phyloP scores from a whole-genome alignment of 176 grass and related monocot species.

The Miscanthus lutarioriparius region DNA sequence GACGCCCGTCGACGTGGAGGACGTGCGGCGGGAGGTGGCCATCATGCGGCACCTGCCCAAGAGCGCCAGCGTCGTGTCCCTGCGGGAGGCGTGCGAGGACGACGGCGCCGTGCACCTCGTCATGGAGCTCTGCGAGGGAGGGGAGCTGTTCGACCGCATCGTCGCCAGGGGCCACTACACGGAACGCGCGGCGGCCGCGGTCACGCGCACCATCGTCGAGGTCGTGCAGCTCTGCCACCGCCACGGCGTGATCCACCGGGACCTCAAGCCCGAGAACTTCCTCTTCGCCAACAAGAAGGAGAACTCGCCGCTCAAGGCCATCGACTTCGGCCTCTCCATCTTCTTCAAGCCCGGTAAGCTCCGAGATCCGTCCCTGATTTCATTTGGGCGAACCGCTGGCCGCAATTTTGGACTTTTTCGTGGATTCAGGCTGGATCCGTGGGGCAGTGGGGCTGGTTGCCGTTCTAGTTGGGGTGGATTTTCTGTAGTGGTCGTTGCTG shows the following conservation, averaged over 20 bases:
- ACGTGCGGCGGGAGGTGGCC: constrained; percentile 97
- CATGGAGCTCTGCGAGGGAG: constrained; percentile 99
- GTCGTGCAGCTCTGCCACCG: constrained; percentile 98
- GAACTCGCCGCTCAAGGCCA: constrained; percentile 97
- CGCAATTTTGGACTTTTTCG: constrained; percentile 17
- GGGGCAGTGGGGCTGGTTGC: constrained; percentile 27
- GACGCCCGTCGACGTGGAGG: constrained; percentile 95
- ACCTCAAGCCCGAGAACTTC: constrained; percentile 99
- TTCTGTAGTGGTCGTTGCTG: neutral
- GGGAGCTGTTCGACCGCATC: constrained; percentile 96
- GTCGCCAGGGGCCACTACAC: constrained; percentile 93
- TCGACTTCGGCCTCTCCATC: constrained; percentile 97
- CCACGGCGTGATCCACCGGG: constrained; percentile 96
- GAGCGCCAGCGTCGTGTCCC: constrained; percentile 79
- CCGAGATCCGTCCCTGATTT: constrained; percentile 19
- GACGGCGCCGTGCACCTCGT: constrained; percentile 94
- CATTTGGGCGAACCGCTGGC: constrained; percentile 11
- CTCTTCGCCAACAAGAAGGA: constrained; percentile 98
- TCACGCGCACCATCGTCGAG: constrained; percentile 89
- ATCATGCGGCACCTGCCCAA: constrained; percentile 97
- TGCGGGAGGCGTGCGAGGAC: constrained; percentile 98
- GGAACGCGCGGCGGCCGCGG: constrained; percentile 87
- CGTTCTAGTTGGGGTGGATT: neutral
- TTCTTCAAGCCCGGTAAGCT: constrained; percentile 96
- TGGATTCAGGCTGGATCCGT: constrained; percentile 34